Conservation (phyloP, 208 protist species). For the Naegleria gruberi region DNA sequence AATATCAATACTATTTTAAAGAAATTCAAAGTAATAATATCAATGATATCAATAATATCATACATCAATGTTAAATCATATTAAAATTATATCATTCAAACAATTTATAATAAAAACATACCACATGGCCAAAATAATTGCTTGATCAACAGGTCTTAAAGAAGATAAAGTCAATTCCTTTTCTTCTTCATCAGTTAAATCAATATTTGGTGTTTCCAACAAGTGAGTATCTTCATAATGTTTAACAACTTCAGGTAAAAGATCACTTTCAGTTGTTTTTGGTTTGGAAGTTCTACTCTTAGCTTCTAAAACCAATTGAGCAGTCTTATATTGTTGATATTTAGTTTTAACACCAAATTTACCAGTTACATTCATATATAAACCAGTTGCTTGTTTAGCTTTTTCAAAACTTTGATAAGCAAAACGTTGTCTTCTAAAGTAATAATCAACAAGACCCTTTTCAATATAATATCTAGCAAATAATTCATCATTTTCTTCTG, state of each 20-base stretch:
- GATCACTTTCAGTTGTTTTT: background rate
- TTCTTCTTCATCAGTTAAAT: background rate
- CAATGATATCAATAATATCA: background rate
- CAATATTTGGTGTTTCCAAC: background rate
- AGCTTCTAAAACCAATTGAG: constrained; percentile 69
- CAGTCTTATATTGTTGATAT: constrained; percentile 69
- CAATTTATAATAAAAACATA: background rate
- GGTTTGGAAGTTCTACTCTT: background rate
- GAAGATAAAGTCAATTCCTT: background rate
- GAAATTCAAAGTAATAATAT: background rate
- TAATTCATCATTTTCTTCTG: constrained; percentile 28
- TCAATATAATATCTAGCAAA: constrained; percentile 60
- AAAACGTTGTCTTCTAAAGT: background rate
- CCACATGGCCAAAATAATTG: background rate
- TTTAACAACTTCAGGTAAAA: background rate
- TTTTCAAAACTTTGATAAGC: constrained; percentile 56
- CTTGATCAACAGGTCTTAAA: background rate
- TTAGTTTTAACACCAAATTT: constrained; percentile 76
- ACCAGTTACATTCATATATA: constrained; percentile 59
- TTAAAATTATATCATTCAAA: no score
- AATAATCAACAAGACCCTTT: constrained; percentile 57
- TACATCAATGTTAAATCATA: background rate
- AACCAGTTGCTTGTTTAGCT: constrained; percentile 53
- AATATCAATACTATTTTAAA: constrained; percentile 46
- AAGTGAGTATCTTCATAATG: background rate